Evolutionary conservation across 2,329 filamentous ascomycete species (phyloP).

Genomic region (Rosellinia necatrix): DNA sequence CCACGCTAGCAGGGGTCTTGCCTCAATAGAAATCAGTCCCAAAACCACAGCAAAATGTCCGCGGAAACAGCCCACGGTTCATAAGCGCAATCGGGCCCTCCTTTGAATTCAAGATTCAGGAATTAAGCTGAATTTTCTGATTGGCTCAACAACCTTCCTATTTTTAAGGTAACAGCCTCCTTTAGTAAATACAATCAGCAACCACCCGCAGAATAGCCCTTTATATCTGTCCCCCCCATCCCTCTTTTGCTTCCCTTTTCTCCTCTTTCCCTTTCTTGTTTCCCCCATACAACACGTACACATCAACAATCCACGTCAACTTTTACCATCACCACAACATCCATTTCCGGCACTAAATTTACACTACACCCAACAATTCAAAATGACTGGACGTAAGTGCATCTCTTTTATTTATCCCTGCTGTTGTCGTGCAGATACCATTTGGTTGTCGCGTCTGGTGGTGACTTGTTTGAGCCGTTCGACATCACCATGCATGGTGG

Average conservation of each 20-base stretch:
- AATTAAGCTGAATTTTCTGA: conserved; percentile 31
- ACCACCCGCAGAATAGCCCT: conserved; percentile 36
- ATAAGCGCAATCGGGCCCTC: conserved; percentile 28
- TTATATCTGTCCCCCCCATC: conserved; percentile 22
- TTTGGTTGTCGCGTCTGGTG: conserved; percentile 28
- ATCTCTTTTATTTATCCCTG: conserved; percentile 22
- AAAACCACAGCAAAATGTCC: conserved; percentile 35
- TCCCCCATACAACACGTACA: conserved; percentile 32
- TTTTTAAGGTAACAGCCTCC: conserved; percentile 26
- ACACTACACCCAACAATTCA: conserved; percentile 47
- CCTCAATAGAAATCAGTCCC: conserved; percentile 26
- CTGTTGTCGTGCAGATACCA: conserved; percentile 13
- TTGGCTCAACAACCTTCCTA: conserved; percentile 28
- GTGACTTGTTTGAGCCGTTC: neutral
- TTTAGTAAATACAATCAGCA: conserved; percentile 37
- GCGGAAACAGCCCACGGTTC: conserved; percentile 30
- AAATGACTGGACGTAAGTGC: conserved; percentile 75
- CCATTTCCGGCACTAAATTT: conserved; percentile 36
- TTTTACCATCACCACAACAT: conserved; percentile 33
- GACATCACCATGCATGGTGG: too few species aligned
- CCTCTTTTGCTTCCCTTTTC: conserved; percentile 18
- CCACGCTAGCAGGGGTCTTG: neutral
- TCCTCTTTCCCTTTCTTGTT: conserved; percentile 21
- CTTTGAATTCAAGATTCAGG: conserved; percentile 28
- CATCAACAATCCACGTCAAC: conserved; percentile 33